Conservation (phyloP, 163 green algal species). For the Prototheca wickerhamii region DNA sequence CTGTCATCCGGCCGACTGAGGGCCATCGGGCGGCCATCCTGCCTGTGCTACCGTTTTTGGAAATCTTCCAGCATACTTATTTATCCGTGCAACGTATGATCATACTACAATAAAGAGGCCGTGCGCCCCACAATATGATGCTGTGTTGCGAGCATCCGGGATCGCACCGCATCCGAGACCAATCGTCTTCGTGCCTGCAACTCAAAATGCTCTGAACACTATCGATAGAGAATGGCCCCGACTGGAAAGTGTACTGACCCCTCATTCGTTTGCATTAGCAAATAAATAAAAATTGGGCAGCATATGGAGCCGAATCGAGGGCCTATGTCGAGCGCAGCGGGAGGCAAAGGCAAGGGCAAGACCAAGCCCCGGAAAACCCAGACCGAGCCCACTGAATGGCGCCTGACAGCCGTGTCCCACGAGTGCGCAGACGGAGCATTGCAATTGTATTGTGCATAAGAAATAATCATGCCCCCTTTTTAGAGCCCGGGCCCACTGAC, state of each 20-base stretch:
- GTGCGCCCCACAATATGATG: no score
- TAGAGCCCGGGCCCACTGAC: not conserved
- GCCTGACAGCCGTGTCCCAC: not conserved
- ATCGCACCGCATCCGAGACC: not conserved
- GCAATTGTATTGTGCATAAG: not conserved
- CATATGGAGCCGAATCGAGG: no score
- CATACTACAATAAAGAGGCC: no score
- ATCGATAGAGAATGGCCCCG: no score
- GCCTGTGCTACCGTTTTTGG: no score
- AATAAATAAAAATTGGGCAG: not conserved
- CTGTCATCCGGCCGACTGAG: no score
- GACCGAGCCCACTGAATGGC: not conserved
- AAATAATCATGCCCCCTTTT: not conserved
- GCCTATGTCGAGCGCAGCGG: no score
- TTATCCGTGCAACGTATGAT: no score
- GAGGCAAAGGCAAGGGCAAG: slow-evolving; percentile 1
- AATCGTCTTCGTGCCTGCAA: not conserved
- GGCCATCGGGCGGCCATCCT: no score
- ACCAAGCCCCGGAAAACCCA: not conserved
- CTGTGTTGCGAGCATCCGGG: no score
- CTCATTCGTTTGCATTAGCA: not conserved
- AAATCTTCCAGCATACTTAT: no score
- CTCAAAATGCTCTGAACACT: not conserved
- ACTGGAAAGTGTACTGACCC: not conserved
- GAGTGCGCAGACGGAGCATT: not conserved